Conservation (phyloP, 1,284 basidiomycete genomes). For the Cryptococcus sp. region DNA sequence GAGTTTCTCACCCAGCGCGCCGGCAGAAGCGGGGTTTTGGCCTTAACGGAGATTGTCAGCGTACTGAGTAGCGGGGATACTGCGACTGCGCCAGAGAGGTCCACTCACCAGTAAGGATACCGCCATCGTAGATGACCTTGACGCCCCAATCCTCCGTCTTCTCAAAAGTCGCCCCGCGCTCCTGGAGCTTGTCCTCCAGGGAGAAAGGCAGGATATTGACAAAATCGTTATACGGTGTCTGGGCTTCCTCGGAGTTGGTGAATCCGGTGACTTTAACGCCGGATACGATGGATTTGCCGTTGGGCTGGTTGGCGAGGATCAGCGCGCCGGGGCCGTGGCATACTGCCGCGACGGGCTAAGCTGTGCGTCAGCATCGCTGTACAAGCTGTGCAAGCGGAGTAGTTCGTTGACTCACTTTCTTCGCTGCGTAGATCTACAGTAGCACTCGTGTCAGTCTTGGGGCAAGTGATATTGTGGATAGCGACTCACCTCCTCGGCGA, state of each 20-base stretch:
- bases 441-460: background rate
- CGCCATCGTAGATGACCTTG: constrained; percentile 58
- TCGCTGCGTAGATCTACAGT: constrained; percentile 62
- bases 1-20: constrained; percentile 40
- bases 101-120: constrained; percentile 52
- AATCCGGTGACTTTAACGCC: constrained; percentile 67
- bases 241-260: constrained; percentile 69
- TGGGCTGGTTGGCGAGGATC: constrained; percentile 61
- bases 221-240: constrained; percentile 43
- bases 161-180: constrained; percentile 67
- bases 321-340: constrained; percentile 70
- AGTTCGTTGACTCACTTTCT: constrained; percentile 54
- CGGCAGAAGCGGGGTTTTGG: constrained; percentile 71
- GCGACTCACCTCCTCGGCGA: constrained; percentile 60
- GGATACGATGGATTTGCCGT: constrained; percentile 64
- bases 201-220: constrained; percentile 63
- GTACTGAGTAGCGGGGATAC: background rate
- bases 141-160: constrained; percentile 62
- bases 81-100: background rate
- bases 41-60: constrained; percentile 53
- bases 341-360: constrained; percentile 59
- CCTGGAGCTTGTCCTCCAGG: constrained; percentile 64
- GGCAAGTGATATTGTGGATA: background rate
- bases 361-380: no score
- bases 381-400: no score